phyloP scores from a whole-genome alignment of 2,329 filamentous ascomycete species.

The Colletotrichum tamarilloi region DNA sequence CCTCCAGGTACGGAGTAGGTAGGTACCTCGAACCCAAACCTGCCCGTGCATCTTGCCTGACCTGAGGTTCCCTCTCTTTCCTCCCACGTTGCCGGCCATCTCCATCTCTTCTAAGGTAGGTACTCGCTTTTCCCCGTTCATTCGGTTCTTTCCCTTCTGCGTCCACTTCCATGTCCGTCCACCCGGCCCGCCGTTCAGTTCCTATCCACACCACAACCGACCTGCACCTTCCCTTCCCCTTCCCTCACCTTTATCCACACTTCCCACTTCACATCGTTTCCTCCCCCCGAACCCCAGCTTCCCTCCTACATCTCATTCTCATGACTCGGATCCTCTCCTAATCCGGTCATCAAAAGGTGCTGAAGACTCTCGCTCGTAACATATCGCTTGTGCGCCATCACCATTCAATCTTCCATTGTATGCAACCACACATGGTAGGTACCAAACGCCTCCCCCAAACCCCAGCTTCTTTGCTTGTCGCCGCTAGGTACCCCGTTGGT shows the following conservation, averaged over 20 bases:
- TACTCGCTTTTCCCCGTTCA: background rate
- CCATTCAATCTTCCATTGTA: background rate
- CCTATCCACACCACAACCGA: background rate
- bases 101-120: no score
- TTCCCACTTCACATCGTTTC: conserved; percentile 28
- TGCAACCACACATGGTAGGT: conserved; percentile 16
- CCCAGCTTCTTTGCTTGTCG: background rate
- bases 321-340: conserved; percentile 28
- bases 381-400: background rate
- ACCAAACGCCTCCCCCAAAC: background rate
- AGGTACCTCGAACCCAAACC: background rate
- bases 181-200: conserved; percentile 1
- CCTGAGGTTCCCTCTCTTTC: background rate
- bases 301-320: conserved; percentile 16
- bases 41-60: conserved; percentile 6
- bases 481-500: background rate
- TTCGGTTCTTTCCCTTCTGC: background rate
- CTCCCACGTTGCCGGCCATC: background rate
- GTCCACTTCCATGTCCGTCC: background rate
- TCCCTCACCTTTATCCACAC: conserved; percentile 24
- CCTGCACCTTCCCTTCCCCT: conserved; percentile 11
- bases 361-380: background rate
- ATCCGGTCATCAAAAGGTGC: conserved; percentile 12
- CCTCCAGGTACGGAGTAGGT: background rate
- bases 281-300: conserved; percentile 24